These are phyloP conservation scores for Skeletonema tropicum DNA, from an alignment of 108 stramenopile genomes.

Conservation along the genomic window DNA sequence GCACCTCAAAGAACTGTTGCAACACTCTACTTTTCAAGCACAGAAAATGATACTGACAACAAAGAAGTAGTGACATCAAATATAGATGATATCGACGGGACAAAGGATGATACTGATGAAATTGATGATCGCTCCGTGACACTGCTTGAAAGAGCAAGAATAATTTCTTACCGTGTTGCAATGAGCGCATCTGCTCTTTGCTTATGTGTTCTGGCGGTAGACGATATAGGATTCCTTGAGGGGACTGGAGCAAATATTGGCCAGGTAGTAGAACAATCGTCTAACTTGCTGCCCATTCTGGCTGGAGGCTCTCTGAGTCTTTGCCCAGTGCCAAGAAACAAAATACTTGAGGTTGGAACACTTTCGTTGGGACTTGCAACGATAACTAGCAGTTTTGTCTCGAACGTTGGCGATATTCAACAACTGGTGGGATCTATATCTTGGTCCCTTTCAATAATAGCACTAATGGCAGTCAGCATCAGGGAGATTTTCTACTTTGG, in stretches of 20 bases:
- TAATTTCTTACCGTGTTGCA: conserved; percentile 11
- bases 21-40: neutral
- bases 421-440: neutral
- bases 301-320: neutral
- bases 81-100: too few relatives aligned
- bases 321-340: conserved; percentile 3
- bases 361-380: neutral
- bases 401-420: neutral
- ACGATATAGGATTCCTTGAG: conserved; percentile 7
- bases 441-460: conserved; percentile 13
- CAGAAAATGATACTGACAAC: neutral
- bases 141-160: conserved; percentile 5
- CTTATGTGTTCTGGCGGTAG: conserved; percentile 6
- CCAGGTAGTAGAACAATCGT: neutral
- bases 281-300: neutral
- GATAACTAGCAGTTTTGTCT: neutral
- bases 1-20: neutral
- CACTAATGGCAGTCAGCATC: conserved; percentile 5
- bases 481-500: conserved; percentile 17
- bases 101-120: neutral
- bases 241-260: conserved; percentile 13
- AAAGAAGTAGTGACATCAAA: too few relatives aligned
- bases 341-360: conserved; percentile 4
- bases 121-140: neutral
- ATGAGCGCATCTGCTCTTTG: neutral